phyloP scores from a whole-genome alignment of 2,329 filamentous ascomycete species.

The Teratosphaeria zuluensis region DNA sequence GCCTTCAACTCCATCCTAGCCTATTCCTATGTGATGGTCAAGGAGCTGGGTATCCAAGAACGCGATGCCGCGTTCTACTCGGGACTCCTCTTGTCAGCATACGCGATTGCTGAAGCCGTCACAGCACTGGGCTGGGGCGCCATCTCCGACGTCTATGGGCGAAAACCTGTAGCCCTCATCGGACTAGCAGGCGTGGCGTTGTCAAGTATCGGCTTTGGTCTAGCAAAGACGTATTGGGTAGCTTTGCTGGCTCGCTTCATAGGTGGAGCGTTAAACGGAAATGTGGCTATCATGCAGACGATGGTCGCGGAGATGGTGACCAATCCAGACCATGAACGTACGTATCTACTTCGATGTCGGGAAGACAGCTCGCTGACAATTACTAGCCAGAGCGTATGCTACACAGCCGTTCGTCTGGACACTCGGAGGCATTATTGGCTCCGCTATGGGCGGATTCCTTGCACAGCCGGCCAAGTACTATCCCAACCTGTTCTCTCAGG shows the following conservation, averaged over 20 bases:
- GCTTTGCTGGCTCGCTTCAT: conserved; percentile 64
- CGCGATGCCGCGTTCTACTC: conserved; percentile 75
- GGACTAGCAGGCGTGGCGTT: conserved; percentile 72
- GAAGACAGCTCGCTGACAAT: background rate
- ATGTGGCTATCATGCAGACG: conserved; percentile 64
- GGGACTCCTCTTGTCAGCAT: conserved; percentile 74
- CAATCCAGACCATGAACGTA: conserved; percentile 74
- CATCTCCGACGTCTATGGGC: conserved; percentile 67
- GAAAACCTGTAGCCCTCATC: conserved; percentile 71
- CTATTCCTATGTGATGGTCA: conserved; percentile 74
- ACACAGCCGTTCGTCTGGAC: conserved; percentile 91
- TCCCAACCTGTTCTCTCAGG: conserved; percentile 56
- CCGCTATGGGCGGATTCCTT: conserved; percentile 75
- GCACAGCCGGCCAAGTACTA: conserved; percentile 66
- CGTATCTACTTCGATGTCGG: conserved; percentile 29
- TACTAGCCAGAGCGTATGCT: conserved; percentile 64
- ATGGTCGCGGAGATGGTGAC: conserved; percentile 82
- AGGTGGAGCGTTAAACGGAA: conserved; percentile 75
- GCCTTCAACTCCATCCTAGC: conserved; percentile 76
- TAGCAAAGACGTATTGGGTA: conserved; percentile 71
- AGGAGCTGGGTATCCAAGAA: conserved; percentile 52
- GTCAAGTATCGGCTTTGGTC: conserved; percentile 70
- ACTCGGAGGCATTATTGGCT: conserved; percentile 77
- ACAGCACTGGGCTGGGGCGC: conserved; percentile 80
- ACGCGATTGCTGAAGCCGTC: conserved; percentile 66